Evolutionary conservation across 441 rosid genomes (phyloP).

Genomic region (Aleurites moluccanus): DNA sequence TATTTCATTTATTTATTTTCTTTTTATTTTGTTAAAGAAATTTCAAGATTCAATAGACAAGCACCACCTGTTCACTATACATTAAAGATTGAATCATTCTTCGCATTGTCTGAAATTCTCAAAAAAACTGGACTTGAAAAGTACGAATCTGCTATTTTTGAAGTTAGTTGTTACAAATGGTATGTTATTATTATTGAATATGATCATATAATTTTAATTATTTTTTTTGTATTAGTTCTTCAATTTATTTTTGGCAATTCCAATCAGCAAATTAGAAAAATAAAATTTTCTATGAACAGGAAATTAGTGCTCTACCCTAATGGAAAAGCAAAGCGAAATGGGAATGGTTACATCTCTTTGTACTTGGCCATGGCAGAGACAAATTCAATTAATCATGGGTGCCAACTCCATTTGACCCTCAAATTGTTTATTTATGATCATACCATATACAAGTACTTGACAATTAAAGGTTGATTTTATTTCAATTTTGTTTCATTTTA

Average conservation of each 20-base stretch:
- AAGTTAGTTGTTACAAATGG: slow-evolving; percentile 45
- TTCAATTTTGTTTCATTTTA: too few relatives aligned
- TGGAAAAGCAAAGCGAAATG: slow-evolving; percentile 20
- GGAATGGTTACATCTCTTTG: slow-evolving; percentile 22
- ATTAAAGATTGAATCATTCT: slow-evolving; percentile 27
- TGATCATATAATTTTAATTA: too few relatives aligned
- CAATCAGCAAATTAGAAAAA: background rate
- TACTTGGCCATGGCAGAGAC: slow-evolving; percentile 18
- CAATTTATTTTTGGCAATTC: too few relatives aligned
- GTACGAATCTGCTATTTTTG: slow-evolving; percentile 34
- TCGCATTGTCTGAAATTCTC: background rate
- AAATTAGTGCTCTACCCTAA: slow-evolving; percentile 36
- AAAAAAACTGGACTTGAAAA: background rate
- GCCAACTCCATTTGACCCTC: background rate
- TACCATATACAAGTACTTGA: background rate
- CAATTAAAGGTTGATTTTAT: background rate
- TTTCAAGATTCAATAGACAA: slow-evolving; percentile 11
- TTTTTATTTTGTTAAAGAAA: background rate
- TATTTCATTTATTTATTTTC: too few relatives aligned
- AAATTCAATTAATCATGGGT: background rate
- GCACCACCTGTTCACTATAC: slow-evolving; percentile 31
- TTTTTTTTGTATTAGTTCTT: too few relatives aligned
- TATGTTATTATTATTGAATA: slow-evolving; percentile 1
- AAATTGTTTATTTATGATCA: slow-evolving; percentile 25
- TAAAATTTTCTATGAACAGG: slow-evolving; percentile 20